Conservation (phyloP, 306 rosid genomes). For the Parietaria judaica region DNA sequence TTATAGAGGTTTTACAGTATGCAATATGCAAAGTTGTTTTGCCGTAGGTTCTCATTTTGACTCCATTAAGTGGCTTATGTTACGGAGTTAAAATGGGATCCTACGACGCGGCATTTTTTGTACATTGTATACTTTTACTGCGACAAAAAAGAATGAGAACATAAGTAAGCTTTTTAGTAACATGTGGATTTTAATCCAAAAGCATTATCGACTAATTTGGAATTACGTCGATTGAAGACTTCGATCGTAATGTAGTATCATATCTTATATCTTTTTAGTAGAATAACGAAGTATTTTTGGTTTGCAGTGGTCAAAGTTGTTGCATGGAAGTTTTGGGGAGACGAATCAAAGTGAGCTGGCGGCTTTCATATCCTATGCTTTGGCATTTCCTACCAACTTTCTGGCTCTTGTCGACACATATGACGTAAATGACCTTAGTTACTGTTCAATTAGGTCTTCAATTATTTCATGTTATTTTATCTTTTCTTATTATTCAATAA, state of each 20-base stretch:
- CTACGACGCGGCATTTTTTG: not conserved
- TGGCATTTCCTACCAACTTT: slow-evolving; percentile 85
- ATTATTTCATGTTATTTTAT: slow-evolving; percentile 2
- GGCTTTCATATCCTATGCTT: slow-evolving; percentile 87
- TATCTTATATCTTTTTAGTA: not conserved
- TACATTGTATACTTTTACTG: not conserved
- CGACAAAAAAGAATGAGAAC: too few relatives aligned
- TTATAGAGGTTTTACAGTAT: too few relatives aligned
- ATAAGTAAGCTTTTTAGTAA: too few relatives aligned
- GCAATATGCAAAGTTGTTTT: too few relatives aligned
- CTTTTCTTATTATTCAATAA: too few relatives aligned
- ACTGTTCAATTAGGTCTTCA: slow-evolving; percentile 4
- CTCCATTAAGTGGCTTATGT: too few relatives aligned
- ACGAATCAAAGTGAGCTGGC: slow-evolving; percentile 98
- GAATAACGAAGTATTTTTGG: slow-evolving; percentile 13
- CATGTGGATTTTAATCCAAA: too few relatives aligned
- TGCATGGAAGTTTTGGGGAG: slow-evolving; percentile 62
- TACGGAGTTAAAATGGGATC: too few relatives aligned
- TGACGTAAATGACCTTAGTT: slow-evolving; percentile 49
- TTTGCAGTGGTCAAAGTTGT: slow-evolving; percentile 61
- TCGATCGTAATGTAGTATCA: too few relatives aligned
- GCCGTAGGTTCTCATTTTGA: too few relatives aligned
- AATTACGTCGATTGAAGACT: too few relatives aligned
- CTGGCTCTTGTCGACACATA: slow-evolving; percentile 98
- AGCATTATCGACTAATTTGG: too few relatives aligned